Percentiles rank a stretch among this genome's conserved stretches.
These are phyloP conservation scores for Radiomyces spectabilis DNA, from an alignment of 192 early-diverging fungal species.

Conservation along the genomic window DNA sequence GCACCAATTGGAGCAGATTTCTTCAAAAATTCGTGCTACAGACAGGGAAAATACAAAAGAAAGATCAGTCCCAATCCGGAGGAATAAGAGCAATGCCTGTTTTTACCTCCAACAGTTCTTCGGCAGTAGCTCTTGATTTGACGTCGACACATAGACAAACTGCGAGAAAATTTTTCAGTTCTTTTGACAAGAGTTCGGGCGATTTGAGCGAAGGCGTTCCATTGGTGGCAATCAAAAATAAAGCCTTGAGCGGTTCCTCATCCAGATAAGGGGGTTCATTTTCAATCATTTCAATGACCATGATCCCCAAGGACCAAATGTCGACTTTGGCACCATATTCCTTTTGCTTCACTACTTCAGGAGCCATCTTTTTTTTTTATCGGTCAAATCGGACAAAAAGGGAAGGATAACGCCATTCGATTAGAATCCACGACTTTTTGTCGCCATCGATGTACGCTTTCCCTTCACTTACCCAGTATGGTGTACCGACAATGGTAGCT, in stretches of 20 bases:
- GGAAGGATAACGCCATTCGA: not conserved
- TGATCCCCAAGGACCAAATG: constrained; percentile 95
- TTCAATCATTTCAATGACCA: constrained; percentile 98
- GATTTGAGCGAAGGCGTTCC: constrained; percentile 84
- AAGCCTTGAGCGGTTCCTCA: constrained; percentile 85
- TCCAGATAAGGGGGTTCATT: constrained; percentile 95
- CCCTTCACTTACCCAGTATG: constrained; percentile 62
- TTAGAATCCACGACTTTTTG: no score
- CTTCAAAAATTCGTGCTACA: constrained; percentile 67
- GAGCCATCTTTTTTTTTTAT: constrained; percentile 78
- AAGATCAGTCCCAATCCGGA: not conserved
- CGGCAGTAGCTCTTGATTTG: constrained; percentile 72
- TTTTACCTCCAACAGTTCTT: constrained; percentile 64
- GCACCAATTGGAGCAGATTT: constrained; percentile 40
- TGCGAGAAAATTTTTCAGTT: constrained; percentile 52
- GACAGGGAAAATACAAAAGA: constrained; percentile 2
- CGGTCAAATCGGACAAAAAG: constrained; percentile 48
- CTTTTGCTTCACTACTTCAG: constrained; percentile 90
- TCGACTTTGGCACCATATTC: constrained; percentile 93
- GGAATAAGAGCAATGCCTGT: not conserved
- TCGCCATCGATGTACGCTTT: no score
- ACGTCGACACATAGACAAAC: constrained; percentile 56
- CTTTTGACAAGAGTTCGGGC: constrained; percentile 42
- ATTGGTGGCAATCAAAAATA: constrained; percentile 94
- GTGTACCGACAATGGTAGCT: constrained; percentile 82